These are phyloP conservation scores for Dispira simplex DNA, from an alignment of 192 early-diverging fungal species.

Conservation along the genomic window DNA sequence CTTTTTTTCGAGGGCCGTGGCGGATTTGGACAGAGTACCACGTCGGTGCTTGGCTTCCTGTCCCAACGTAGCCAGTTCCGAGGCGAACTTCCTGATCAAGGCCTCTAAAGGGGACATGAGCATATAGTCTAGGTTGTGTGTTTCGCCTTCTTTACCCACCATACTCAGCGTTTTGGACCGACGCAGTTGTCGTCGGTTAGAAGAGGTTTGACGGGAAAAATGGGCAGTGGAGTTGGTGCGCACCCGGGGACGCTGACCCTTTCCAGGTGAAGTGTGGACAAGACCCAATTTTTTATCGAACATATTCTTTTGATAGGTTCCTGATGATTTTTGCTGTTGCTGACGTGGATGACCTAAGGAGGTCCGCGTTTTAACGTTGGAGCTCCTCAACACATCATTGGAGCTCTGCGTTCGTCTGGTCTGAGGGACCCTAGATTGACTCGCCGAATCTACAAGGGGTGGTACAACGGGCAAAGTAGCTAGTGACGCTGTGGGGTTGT, in stretches of 20 bases:
- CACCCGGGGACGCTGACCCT: not conserved
- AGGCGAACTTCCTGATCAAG: not conserved
- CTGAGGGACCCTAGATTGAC: not conserved
- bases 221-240: not conserved
- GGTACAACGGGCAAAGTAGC: not conserved
- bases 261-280: not conserved
- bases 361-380: not conserved
- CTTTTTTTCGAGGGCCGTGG: not conserved
- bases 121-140: not conserved
- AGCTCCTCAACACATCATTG: not conserved
- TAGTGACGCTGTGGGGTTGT: not conserved
- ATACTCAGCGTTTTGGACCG: constrained; percentile 3
- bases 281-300: not conserved
- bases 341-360: not conserved
- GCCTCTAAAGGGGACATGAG: constrained; percentile 7
- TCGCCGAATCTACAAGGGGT: not conserved
- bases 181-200: not conserved
- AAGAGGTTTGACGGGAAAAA: not conserved
- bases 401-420: not conserved
- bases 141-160: not conserved
- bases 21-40: not conserved
- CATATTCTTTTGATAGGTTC: not conserved
- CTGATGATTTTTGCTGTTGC: not conserved
- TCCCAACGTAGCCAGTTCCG: not conserved
- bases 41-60: not conserved